These are phyloP conservation scores for Eudorina sp. DNA, from an alignment of 139 green algal species.

Conservation along the genomic window DNA sequence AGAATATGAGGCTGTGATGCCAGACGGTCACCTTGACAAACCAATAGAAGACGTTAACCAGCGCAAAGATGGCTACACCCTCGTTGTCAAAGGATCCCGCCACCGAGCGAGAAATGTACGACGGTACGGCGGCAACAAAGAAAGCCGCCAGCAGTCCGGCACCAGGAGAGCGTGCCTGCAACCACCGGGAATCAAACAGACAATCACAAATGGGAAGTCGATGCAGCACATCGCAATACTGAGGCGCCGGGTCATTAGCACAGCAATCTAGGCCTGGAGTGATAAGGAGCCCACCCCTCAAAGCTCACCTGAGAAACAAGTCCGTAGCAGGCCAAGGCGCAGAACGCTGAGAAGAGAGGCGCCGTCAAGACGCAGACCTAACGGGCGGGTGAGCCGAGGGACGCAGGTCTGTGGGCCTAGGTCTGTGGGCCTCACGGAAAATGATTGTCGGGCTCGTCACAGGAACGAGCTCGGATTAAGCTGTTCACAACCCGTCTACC, in stretches of 20 bases:
- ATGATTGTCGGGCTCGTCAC: no score
- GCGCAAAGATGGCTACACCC: constrained; percentile 95
- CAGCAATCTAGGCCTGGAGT: no score
- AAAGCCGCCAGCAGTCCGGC: constrained; percentile 89
- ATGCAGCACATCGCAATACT: no score
- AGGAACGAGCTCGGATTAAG: no score
- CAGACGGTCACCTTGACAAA: constrained; percentile 92
- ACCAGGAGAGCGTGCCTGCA: constrained; percentile 54
- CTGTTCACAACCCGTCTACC: no score
- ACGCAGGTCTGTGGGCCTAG: no score
- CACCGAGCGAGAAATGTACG: constrained; percentile 92
- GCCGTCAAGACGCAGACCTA: constrained; percentile 97
- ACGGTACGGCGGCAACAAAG: constrained; percentile 91
- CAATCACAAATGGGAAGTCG: no score
- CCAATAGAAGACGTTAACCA: constrained; percentile 90
- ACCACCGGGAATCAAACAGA: no score
- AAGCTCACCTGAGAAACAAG: constrained; percentile 81
- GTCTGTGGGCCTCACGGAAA: no score
- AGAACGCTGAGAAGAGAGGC: constrained; percentile 93
- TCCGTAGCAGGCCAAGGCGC: constrained; percentile 86
- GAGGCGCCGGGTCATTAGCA: no score
- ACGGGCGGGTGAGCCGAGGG: no score
- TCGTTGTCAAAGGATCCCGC: constrained; percentile 93
- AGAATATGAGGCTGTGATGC: no score
- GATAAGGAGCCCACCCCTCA: not conserved